phyloP scores from a whole-genome alignment of 768 basidiomycete species.

The Tylopilus cervinicoccineus region DNA sequence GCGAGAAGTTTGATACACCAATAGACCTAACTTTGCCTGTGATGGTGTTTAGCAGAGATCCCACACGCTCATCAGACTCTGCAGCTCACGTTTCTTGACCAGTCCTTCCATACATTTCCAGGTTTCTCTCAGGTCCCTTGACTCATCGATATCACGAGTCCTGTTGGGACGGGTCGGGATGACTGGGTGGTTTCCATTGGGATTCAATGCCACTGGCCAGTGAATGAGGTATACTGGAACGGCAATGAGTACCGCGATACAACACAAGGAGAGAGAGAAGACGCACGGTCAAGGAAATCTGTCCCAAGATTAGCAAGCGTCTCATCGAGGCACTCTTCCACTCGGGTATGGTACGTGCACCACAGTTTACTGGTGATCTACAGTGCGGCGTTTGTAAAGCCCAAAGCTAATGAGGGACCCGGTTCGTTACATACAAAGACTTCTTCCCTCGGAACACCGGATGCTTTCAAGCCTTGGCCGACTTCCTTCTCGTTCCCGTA shows the following conservation, averaged over 20 bases:
- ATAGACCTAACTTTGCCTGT: slow-evolving; percentile 61
- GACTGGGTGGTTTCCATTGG: slow-evolving; percentile 57
- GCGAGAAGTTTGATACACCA: slow-evolving; percentile 76
- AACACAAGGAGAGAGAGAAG: background rate
- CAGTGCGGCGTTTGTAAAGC: background rate
- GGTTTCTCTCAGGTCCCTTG: slow-evolving; percentile 66
- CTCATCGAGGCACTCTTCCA: slow-evolving; percentile 70
- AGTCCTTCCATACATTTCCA: slow-evolving; percentile 84
- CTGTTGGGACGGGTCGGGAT: slow-evolving; percentile 61
- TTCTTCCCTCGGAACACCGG: slow-evolving; percentile 73
- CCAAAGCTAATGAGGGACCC: background rate
- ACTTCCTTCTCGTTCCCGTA: slow-evolving; percentile 82
- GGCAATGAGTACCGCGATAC: background rate
- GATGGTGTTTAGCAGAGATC: slow-evolving; percentile 4
- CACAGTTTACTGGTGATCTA: slow-evolving; percentile 73
- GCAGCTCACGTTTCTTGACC: slow-evolving; percentile 50
- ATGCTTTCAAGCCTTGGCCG: slow-evolving; percentile 72
- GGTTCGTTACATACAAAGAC: slow-evolving; percentile 47
- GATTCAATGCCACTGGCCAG: slow-evolving; percentile 78
- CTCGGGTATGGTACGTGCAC: slow-evolving; percentile 64
- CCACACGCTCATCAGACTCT: background rate
- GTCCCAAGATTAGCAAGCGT: slow-evolving; percentile 76
- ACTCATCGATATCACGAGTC: slow-evolving; percentile 60
- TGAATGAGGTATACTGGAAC: slow-evolving; percentile 60
- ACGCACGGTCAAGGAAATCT: slow-evolving; percentile 78